Conservation (phyloP, 306 rosid genomes). For the Boehmeria nivea region DNA sequence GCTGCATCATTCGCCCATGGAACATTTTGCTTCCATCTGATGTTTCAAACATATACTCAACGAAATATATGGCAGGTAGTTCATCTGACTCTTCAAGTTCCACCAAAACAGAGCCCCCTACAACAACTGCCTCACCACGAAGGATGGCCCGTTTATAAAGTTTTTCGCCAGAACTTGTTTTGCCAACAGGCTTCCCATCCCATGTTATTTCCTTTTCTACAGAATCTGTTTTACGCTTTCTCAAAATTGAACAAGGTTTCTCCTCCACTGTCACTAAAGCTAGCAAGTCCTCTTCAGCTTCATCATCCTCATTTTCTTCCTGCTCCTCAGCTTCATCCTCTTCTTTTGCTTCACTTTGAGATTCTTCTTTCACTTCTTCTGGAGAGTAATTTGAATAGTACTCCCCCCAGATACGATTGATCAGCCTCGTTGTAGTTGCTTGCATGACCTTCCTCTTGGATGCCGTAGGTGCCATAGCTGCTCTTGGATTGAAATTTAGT, state of each 20-base stretch:
- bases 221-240: constrained; percentile 32
- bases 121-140: constrained; percentile 57
- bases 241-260: constrained; percentile 34
- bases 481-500: constrained; percentile 80
- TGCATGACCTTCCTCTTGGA: constrained; percentile 82
- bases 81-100: constrained; percentile 49
- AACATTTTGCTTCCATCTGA: constrained; percentile 59
- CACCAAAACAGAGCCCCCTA: constrained; percentile 63
- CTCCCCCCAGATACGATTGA: constrained; percentile 90
- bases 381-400: constrained; percentile 76
- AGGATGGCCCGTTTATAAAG: constrained; percentile 48
- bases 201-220: constrained; percentile 44
- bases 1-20: constrained; percentile 74
- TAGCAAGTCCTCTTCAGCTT: constrained; percentile 43
- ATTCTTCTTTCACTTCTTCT: constrained; percentile 45
- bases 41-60: constrained; percentile 82
- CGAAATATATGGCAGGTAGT: constrained; percentile 51
- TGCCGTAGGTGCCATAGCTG: constrained; percentile 56
- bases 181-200: constrained; percentile 56
- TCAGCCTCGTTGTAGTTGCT: constrained; percentile 80
- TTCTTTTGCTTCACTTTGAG: constrained; percentile 41
- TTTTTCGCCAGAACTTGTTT: constrained; percentile 47
- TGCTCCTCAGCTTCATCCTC: constrained; percentile 75
- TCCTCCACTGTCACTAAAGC: constrained; percentile 32
- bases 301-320: constrained; percentile 68